A percentile compares a stretch with the other conserved stretches of the same genome.
Conservation (phyloP, 495 filamentous ascomycete species). For the Bathelium albidoporum region DNA sequence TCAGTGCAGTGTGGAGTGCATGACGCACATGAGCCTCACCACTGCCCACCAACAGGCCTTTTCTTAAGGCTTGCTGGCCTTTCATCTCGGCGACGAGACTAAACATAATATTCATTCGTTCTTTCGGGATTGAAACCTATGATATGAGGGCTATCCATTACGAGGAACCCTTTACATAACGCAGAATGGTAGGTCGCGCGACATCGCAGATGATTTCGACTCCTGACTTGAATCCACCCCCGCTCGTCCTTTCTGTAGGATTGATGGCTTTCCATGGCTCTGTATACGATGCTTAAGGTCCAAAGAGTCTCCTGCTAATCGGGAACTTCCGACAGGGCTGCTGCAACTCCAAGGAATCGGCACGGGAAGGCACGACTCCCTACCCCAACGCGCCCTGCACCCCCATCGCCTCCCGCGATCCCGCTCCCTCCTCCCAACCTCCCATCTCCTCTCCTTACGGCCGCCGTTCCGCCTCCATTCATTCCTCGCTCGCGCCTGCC, state of each 20-base stretch:
- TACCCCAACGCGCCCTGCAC: background rate
- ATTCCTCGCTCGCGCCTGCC: conserved; percentile 2
- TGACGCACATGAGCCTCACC: conserved; percentile 4
- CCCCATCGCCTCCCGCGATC: conserved; percentile 5
- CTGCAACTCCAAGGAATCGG: conserved; percentile 6
- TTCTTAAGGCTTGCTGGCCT: background rate
- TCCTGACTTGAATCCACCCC: background rate
- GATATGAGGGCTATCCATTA: background rate
- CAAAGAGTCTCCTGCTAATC: too few relatives aligned
- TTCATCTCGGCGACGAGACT: background rate
- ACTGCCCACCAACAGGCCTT: background rate
- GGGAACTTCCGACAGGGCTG: background rate
- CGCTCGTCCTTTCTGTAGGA: background rate
- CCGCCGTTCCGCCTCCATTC: background rate
- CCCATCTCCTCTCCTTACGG: background rate
- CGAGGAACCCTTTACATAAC: background rate
- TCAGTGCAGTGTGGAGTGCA: background rate
- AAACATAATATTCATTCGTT: background rate
- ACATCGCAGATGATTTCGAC: background rate
- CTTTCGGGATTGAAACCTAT: background rate
- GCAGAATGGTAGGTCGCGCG: background rate
- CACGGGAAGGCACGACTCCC: background rate
- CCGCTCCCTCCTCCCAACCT: conserved; percentile 9
- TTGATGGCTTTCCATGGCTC: background rate
- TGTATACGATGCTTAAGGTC: too few relatives aligned